Evolutionary conservation across 2,329 filamentous ascomycete genomes (phyloP), one percentile per base, ranked within the genome.

Genomic region (Fusarium albosuccineum): DNA sequence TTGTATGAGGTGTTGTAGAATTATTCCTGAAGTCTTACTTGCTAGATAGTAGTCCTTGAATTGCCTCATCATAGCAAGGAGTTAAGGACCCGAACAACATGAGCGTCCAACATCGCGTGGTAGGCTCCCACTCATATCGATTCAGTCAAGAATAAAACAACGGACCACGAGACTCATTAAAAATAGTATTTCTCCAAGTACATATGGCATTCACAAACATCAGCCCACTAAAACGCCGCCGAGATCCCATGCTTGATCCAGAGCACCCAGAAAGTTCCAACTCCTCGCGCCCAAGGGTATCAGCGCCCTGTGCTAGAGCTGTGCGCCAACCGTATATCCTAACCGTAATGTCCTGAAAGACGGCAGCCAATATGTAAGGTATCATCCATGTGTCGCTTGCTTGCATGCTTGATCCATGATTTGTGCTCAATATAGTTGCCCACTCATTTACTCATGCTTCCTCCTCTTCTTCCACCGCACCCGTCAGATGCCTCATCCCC

Each of bases 241-340:
- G 34, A 48, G 14, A 45, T 41, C 8, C 48, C 44, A 60, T 64
- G 14, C 16, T 33, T 37, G 13, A n/a, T 46, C 34, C 36, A 26
- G 51, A 39, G n/a, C 50, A 60, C 45, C 36, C 33, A 62, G 46
- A 6, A 51, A 30, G 9, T 10, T 30, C 48, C 52, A 56, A 57
- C 65, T 67, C 65, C 65, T 61, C 51, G 48, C 65, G 48, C 65
- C 64, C 57, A 64, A 41, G 65, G 65, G 64, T 67, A 67, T 67
- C 44, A 67, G 65, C 52, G 22, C 45, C 40, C 39, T 36, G 51
- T 62, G 39, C 50, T 49, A 65, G 41, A 63, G 39, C 36, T 26
- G 60, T 33, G 30, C 36, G 17, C 17, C 54, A 34, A 45, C 30
- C 45, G n/a, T 26, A 52, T 16, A 41, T 59, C 51, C 39, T 50